Conservation (phyloP, 768 basidiomycete genomes). For the Suillus alpinus region DNA sequence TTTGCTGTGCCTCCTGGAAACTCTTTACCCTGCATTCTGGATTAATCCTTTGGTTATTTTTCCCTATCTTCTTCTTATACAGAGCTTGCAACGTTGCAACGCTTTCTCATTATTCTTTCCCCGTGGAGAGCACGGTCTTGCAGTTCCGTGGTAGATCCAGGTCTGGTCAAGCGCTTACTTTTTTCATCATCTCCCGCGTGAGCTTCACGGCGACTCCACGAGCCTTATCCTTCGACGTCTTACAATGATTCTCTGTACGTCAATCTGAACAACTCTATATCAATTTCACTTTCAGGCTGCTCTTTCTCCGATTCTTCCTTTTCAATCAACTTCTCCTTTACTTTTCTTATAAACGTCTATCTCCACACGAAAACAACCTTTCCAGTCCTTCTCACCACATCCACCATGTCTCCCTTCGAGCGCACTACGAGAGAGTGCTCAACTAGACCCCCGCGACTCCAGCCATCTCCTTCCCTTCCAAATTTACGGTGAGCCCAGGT, state of each 20-base stretch:
- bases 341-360: conserved; percentile 30
- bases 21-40: conserved; percentile 22
- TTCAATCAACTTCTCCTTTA: conserved; percentile 34
- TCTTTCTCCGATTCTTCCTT: conserved; percentile 31
- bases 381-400: conserved; percentile 24
- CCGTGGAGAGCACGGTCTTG: background rate
- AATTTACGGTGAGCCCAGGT: conserved; percentile 53
- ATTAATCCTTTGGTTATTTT: conserved; percentile 27
- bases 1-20: conserved; percentile 6
- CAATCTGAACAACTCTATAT: conserved; percentile 27
- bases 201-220: conserved; percentile 18
- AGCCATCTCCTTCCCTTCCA: conserved; percentile 67
- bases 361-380: conserved; percentile 26
- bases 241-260: conserved; percentile 35
- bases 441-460: conserved; percentile 47
- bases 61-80: conserved; percentile 16
- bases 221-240: conserved; percentile 17
- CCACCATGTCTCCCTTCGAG: conserved; percentile 28
- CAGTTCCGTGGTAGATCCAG: conserved; percentile 3
- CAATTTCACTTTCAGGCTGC: conserved; percentile 28
- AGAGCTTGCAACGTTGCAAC: conserved; percentile 25
- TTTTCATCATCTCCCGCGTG: conserved; percentile 20
- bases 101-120: conserved; percentile 7
- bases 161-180: conserved; percentile 19
- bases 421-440: conserved; percentile 18